Base-by-base conservation (phyloP, 768 basidiomycete genomes). In the Trametes sanguinea region DNA sequence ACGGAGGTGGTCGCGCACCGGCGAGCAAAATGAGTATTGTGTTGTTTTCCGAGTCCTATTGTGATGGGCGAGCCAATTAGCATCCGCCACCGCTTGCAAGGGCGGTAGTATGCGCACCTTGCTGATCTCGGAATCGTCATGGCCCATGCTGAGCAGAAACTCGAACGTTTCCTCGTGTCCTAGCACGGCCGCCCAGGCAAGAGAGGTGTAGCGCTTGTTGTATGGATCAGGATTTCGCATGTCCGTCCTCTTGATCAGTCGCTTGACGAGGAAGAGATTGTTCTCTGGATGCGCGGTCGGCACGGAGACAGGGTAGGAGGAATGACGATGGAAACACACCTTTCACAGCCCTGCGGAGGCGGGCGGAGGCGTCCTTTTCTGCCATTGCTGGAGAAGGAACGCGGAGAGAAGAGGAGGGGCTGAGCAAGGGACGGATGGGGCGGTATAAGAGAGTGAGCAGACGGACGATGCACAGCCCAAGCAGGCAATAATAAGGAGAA, bases 11-110 rank as follows among this genome's bases (percentile, higher is more conserved):
- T 54, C 84, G 88, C 45, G 89, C 80, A 67, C 94, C 92, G 29
- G 95, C 94, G n/a, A 98, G 84, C 10, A 96, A 81, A 80, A 95
- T 94, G 50, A 97, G 86, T 48, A 97, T 89, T 0, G 95, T 97
- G 72, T 95, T 95, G 69, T 91, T 91, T 71, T 96, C 94, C 6
- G 85, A 84, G 72, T 98, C 95, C 95, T 97, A 68, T 29, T 5
- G 57, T 45, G 40, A 35, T 22, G 10, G 35, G 42, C 17, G 4
- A 29, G 32, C n/a, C 45, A 29, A 33, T 51, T 33, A 57, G 30
- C 33, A 43, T 16, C 9, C 58, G 57, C 57, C 43, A 60, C 39
- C 11, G 46, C 7, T 40, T 30, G 22, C 7, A 46, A 51, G 56
- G 30, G 5, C 8, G 6, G 5, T 11, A 50, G 61, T 33, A 40